phyloP scores from a whole-genome alignment of 139 green algal genomes.

The Desmodesmus armatus region DNA sequence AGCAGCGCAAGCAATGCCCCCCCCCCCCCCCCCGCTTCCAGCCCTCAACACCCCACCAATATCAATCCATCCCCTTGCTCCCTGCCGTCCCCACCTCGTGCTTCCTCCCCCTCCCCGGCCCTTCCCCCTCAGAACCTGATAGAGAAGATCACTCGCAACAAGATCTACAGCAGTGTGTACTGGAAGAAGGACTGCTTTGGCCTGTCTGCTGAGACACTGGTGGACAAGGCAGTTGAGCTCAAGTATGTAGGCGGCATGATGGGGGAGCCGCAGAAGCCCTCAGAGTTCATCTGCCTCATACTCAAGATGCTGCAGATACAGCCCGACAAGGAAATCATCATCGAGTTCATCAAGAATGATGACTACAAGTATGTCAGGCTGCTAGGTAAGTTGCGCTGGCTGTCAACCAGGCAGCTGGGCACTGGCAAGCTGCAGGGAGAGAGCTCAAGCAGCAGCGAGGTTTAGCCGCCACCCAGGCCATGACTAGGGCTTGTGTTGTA shows the following conservation, averaged over 20 bases:
- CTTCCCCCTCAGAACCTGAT: constrained; percentile 84
- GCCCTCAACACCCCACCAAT: neutral
- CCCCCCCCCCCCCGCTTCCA: too few species aligned
- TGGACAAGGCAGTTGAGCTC: constrained; percentile 95
- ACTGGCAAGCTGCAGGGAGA: neutral
- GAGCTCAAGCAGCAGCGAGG: neutral
- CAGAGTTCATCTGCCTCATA: constrained; percentile 95
- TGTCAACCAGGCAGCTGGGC: neutral
- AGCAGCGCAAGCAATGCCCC: too few species aligned
- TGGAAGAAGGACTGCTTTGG: constrained; percentile 99
- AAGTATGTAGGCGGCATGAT: constrained; percentile 86
- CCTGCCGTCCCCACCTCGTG: neutral
- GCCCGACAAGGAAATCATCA: constrained; percentile 97
- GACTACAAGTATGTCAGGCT: constrained; percentile 97
- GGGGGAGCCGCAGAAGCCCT: constrained; percentile 87
- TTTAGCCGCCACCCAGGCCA: neutral
- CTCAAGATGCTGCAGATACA: constrained; percentile 99
- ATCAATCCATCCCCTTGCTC: too few species aligned
- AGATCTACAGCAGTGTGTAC: constrained; percentile 95
- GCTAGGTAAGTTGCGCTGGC: constrained; percentile 69
- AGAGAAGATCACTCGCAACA: constrained; percentile 91
- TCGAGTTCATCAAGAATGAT: constrained; percentile 98
- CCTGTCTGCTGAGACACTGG: constrained; percentile 92
- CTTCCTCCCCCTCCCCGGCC: neutral
- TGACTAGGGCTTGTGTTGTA: neutral